Percentiles rank a stretch among this genome's conserved stretches.
Evolutionary conservation across 139 green algal genomes (phyloP).

Genomic region (Micromonas pusilla): DNA sequence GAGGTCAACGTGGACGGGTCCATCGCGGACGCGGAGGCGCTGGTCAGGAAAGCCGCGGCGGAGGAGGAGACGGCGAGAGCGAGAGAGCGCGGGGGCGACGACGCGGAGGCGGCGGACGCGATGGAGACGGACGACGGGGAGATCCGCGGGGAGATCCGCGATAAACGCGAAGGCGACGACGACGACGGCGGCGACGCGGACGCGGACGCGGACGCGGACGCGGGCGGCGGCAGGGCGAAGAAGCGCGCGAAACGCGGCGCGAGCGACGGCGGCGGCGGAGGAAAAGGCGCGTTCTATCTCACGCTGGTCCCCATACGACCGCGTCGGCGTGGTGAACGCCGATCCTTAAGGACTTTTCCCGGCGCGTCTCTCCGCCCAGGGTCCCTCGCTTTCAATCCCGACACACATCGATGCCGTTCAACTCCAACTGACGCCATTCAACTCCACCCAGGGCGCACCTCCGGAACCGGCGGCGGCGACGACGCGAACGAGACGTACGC

Average conservation of each 20-base stretch:
- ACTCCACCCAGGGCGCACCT: too few relatives aligned
- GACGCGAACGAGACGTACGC: constrained; percentile 1
- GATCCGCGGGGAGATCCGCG: too few relatives aligned
- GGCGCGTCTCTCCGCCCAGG: too few relatives aligned
- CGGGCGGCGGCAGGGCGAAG: background rate
- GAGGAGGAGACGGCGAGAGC: constrained; percentile 6
- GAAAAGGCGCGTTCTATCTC: background rate
- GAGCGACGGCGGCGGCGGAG: too few relatives aligned
- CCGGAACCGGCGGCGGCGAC: background rate
- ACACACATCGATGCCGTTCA: too few relatives aligned
- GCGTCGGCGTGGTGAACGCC: too few relatives aligned
- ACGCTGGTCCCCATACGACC: too few relatives aligned
- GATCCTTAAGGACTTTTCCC: too few relatives aligned
- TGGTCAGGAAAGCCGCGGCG: background rate
- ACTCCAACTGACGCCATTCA: too few relatives aligned
- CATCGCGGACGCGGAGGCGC: constrained; percentile 32
- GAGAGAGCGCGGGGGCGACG: background rate
- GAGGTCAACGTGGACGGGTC: constrained; percentile 44
- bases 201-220: background rate
- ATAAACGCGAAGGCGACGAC: constrained; percentile 19
- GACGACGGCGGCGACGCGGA: background rate
- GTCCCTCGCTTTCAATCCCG: too few relatives aligned
- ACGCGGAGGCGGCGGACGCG: background rate
- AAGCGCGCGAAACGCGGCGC: background rate
- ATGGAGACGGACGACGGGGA: constrained; percentile 18